A percentile compares a stretch with the other conserved stretches of the same genome.
phyloP scores from a whole-genome alignment of 306 rosid species.

The Echinosophora koreensis region DNA sequence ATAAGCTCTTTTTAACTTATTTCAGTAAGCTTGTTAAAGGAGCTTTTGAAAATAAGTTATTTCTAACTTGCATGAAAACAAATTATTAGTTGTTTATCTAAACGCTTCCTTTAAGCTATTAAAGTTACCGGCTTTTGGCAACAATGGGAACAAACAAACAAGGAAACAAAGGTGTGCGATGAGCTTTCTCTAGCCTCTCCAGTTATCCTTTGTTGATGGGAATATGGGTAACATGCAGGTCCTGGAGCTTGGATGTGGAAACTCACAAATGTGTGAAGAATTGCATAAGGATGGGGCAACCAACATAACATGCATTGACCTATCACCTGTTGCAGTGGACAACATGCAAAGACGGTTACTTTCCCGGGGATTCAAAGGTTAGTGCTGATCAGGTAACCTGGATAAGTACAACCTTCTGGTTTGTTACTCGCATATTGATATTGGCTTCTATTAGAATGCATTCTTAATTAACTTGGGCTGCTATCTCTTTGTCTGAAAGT shows the following conservation, averaged over 20 bases:
- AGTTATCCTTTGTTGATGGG: slow-evolving; percentile 37
- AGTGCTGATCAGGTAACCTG: slow-evolving; percentile 22
- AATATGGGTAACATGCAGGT: slow-evolving; percentile 53
- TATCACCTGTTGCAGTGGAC: slow-evolving; percentile 83
- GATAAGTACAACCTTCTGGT: neutral
- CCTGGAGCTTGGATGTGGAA: slow-evolving; percentile 94
- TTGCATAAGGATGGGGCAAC: slow-evolving; percentile 77
- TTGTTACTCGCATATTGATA: neutral
- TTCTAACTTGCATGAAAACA: too few species aligned
- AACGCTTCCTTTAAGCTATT: too few species aligned
- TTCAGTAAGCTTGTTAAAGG: too few species aligned
- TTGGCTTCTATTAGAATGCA: slow-evolving; percentile 10
- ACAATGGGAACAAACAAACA: too few species aligned
- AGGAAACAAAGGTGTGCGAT: too few species aligned
- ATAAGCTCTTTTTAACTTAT: too few species aligned
- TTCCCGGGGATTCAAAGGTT: slow-evolving; percentile 72
- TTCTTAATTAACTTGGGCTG: neutral
- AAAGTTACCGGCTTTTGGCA: too few species aligned
- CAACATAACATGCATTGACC: slow-evolving; percentile 84
- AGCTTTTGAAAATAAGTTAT: too few species aligned
- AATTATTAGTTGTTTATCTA: too few species aligned
- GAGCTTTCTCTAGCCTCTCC: too few species aligned
- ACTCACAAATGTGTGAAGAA: slow-evolving; percentile 82
- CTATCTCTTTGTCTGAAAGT: neutral
- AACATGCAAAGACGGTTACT: slow-evolving; percentile 73